phyloP scores from a whole-genome alignment of 2,329 filamentous ascomycete species.

The Chaetomiaceae sp. region DNA sequence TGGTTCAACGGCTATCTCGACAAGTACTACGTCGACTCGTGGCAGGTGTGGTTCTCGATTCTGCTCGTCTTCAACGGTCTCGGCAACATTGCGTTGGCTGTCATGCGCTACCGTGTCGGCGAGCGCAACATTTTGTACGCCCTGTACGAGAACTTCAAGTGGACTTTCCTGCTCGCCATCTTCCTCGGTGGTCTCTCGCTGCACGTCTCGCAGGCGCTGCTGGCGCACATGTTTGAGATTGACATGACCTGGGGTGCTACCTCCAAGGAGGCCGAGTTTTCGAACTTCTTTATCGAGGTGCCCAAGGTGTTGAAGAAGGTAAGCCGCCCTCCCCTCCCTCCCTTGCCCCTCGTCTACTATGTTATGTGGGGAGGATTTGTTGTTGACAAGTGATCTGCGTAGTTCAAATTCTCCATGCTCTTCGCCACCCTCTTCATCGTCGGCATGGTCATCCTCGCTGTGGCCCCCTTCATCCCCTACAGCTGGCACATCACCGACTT shows the following conservation, averaged over 20 bases:
- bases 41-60: slow-evolving; percentile 77
- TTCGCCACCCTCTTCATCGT: slow-evolving; percentile 56
- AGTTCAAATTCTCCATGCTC: slow-evolving; percentile 70
- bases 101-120: slow-evolving; percentile 68
- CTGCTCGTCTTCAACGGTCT: slow-evolving; percentile 73
- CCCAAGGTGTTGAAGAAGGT: slow-evolving; percentile 74
- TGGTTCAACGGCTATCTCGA: slow-evolving; percentile 75
- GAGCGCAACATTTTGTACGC: slow-evolving; percentile 57
- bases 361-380: too few species aligned
- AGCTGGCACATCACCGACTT: slow-evolving; percentile 66
- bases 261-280: slow-evolving; percentile 74
- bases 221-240: slow-evolving; percentile 80
- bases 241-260: slow-evolving; percentile 86
- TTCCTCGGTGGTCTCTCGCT: slow-evolving; percentile 79
- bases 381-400: too few species aligned
- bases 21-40: slow-evolving; percentile 75
- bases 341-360: too few species aligned
- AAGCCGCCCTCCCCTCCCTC: too few species aligned
- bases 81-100: slow-evolving; percentile 66
- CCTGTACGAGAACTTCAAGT: slow-evolving; percentile 64
- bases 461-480: slow-evolving; percentile 59
- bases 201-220: slow-evolving; percentile 73
- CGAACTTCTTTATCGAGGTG: slow-evolving; percentile 81
- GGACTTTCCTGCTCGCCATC: slow-evolving; percentile 69
- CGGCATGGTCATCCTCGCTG: slow-evolving; percentile 61